phyloP scores from a whole-genome alignment of 306 rosid species.

The Begonia loranthoides region DNA sequence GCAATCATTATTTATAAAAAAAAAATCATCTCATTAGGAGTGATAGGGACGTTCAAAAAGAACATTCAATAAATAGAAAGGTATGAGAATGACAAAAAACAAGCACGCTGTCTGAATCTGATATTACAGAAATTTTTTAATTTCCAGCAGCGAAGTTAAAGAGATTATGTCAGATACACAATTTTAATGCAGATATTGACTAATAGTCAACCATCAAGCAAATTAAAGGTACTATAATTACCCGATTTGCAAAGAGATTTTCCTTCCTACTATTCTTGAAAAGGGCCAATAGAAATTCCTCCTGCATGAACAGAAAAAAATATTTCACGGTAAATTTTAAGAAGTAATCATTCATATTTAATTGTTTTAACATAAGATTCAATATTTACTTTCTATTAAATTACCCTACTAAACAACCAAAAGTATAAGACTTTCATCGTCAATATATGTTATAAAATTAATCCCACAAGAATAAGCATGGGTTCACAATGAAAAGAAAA shows the following conservation, averaged over 20 bases:
- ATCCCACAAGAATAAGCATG: not conserved
- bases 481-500: not conserved
- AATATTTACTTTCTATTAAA: no score
- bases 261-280: slow-evolving; percentile 56
- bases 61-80: not conserved
- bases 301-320: slow-evolving; percentile 37
- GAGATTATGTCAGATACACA: not conserved
- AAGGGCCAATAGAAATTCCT: slow-evolving; percentile 88
- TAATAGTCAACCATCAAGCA: not conserved
- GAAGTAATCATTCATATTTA: not conserved
- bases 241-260: slow-evolving; percentile 81
- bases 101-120: no score
- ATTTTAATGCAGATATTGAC: not conserved
- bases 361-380: no score
- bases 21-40: no score
- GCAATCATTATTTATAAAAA: not conserved
- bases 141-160: no score
- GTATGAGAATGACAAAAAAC: not conserved
- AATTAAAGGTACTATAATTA: slow-evolving; percentile 8
- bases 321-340: slow-evolving; percentile 3
- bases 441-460: not conserved
- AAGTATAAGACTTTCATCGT: not conserved
- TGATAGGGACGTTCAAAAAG: not conserved
- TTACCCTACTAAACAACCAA: not conserved
- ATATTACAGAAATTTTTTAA: no score